phyloP scores from a whole-genome alignment of 768 basidiomycete genomes.

The Scleroderma bovista region DNA sequence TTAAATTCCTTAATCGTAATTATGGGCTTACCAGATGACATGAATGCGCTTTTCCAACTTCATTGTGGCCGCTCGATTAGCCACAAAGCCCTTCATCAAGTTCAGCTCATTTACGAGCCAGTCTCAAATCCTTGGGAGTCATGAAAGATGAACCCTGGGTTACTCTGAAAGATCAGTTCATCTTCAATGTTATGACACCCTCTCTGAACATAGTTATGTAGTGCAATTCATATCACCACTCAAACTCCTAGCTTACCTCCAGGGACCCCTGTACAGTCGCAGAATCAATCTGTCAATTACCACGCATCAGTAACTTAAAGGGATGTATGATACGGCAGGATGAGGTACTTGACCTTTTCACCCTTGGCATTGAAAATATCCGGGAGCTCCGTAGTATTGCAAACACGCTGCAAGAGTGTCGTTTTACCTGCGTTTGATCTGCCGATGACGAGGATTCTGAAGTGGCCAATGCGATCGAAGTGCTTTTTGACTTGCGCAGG shows the following conservation, averaged over 20 bases:
- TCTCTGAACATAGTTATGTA: neutral
- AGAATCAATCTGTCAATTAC: neutral
- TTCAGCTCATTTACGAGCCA: constrained; percentile 26
- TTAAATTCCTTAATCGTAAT: neutral
- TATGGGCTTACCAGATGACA: constrained; percentile 12
- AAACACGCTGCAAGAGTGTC: constrained; percentile 34
- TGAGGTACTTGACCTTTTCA: constrained; percentile 9
- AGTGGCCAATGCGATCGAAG: constrained; percentile 10
- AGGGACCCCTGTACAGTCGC: neutral
- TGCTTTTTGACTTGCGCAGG: neutral
- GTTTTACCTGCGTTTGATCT: constrained; percentile 38
- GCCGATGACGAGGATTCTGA: constrained; percentile 37
- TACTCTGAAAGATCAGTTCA: constrained; percentile 26
- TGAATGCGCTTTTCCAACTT: constrained; percentile 28
- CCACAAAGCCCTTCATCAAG: constrained; percentile 28
- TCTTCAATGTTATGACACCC: constrained; percentile 30
- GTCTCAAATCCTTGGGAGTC: constrained; percentile 39
- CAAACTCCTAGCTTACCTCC: neutral
- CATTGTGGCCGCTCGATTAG: constrained; percentile 11
- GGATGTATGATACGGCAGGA: neutral
- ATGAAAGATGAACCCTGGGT: constrained; percentile 34
- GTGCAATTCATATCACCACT: neutral
- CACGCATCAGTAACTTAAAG: neutral
- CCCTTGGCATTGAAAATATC: constrained; percentile 18
- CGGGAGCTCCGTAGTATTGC: constrained; percentile 30